Percentiles rank a stretch among this genome's conserved stretches.
Conservation (phyloP, 2,329 filamentous ascomycete species). For the Blastomyces parvus region DNA sequence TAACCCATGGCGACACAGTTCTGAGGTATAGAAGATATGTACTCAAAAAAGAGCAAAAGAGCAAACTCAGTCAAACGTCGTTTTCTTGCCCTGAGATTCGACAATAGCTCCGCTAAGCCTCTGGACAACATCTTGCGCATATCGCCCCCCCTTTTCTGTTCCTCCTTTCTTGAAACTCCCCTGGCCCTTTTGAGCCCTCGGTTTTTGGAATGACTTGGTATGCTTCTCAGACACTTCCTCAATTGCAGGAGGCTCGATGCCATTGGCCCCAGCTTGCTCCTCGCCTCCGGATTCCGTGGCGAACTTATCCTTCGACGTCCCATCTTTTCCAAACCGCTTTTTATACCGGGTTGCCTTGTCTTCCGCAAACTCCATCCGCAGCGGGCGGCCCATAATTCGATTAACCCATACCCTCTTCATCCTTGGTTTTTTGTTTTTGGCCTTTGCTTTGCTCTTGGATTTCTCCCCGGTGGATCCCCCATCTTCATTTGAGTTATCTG, state of each 20-base stretch:
- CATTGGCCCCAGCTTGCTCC: constrained; percentile 14
- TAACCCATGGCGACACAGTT: neutral
- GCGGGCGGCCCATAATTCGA: constrained; percentile 63
- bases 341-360: constrained; percentile 82
- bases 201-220: constrained; percentile 18
- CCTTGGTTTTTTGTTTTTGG: constrained; percentile 45
- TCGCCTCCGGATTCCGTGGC: constrained; percentile 23
- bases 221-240: constrained; percentile 11
- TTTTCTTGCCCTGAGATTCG: constrained; percentile 68
- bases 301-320: constrained; percentile 32
- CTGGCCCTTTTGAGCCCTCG: constrained; percentile 18
- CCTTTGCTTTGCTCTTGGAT: constrained; percentile 25
- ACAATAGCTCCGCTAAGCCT: constrained; percentile 72
- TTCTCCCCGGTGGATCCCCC: constrained; percentile 21
- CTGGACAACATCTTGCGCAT: constrained; percentile 44
- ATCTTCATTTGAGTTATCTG: constrained; percentile 24
- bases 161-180: constrained; percentile 20
- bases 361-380: constrained; percentile 90
- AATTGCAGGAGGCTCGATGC: constrained; percentile 11
- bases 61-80: constrained; percentile 57
- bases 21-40: neutral
- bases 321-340: constrained; percentile 80
- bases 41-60: neutral
- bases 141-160: constrained; percentile 25
- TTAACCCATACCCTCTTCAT: constrained; percentile 73